Base-by-base conservation (phyloP, 208 protist genomes). In the Leishmania tarentolae region DNA sequence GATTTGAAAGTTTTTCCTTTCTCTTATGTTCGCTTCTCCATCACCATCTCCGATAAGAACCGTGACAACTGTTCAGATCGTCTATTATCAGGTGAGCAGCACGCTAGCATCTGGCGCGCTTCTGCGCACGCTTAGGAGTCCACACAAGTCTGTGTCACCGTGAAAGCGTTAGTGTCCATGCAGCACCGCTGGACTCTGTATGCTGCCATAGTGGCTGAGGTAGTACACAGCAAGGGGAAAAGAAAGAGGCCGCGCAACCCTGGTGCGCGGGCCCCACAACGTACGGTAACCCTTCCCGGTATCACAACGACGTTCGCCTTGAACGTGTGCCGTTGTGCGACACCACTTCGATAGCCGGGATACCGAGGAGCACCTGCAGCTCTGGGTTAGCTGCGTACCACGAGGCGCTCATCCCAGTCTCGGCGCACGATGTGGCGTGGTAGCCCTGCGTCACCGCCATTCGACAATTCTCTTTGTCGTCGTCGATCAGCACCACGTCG, bases 401-500 rank as follows among this genome's bases (percentile, higher is more conserved):
- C 47, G 56, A 7, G 3, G 56, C 76, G 52, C 75, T 86, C 69
- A 90, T 66, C 21, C 87, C 87, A 3, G 78, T 79, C 19, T 77
- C 79, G 59, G 65, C 76, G 69, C 87, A 90, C 63, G 78, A 71
- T 1, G 69, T 71, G 1, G 84, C 87, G 68, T 86, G 81, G 79
- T 87, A 90, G 72, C 87, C 87, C 76, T 87, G 76, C 68, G 78
- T 61, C 37, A 81, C 79, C n/a, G 87, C 87, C 28, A 76, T 17
- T 19, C 63, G 44, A 63, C 87, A 90, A 76, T 90, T 90, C 44
- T 76, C 75, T 35, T n/a, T 69, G 73, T 84, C 83, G 61, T 90
- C 87, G 82, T 90, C 87, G 44, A 90, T 86, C 44, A 90, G 79
- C 31, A 90, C 53, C 11, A 88, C 61, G 50, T 90, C 84, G 2